These are phyloP conservation scores for Solanum pennellii DNA, from an alignment of 257 asterid genomes.

Conservation along the genomic window DNA sequence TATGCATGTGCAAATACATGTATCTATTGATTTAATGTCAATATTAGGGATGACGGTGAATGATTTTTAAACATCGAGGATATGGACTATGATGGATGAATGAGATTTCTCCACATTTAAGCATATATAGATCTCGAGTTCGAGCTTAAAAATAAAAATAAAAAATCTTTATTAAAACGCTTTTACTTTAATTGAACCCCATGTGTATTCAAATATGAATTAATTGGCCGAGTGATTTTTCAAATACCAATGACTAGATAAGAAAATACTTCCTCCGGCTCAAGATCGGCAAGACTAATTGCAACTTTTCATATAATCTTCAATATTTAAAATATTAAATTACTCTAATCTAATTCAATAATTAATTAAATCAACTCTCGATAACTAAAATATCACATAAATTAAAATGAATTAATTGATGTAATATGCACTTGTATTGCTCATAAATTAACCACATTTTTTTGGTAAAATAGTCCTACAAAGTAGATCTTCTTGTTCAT, in stretches of 20 bases:
- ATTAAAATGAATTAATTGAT: not conserved
- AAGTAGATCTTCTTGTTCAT: not conserved
- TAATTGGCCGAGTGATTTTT: not conserved
- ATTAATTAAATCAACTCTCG: not conserved
- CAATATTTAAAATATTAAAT: not conserved
- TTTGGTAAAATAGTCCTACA: not conserved
- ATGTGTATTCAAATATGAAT: not conserved
- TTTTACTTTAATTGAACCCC: not conserved
- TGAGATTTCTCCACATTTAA: not conserved
- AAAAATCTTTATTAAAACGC: rapidly evolving
- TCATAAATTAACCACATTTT: not conserved
- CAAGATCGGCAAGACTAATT: not conserved
- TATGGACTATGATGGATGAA: not conserved
- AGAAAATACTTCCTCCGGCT: not conserved
- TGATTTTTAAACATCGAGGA: not conserved
- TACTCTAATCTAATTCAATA: not conserved
- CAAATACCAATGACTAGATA: not conserved
- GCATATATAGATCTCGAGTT: not conserved
- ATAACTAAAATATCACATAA: not conserved
- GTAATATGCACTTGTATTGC: not conserved
- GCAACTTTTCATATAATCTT: not conserved
- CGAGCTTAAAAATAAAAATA: not conserved
- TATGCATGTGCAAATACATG: not conserved
- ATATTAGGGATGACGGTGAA: not conserved
- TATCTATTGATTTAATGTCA: not conserved